These are phyloP conservation scores for Penicillium sp. DNA, from an alignment of 2,329 filamentous ascomycete genomes.

Conservation along the genomic window DNA sequence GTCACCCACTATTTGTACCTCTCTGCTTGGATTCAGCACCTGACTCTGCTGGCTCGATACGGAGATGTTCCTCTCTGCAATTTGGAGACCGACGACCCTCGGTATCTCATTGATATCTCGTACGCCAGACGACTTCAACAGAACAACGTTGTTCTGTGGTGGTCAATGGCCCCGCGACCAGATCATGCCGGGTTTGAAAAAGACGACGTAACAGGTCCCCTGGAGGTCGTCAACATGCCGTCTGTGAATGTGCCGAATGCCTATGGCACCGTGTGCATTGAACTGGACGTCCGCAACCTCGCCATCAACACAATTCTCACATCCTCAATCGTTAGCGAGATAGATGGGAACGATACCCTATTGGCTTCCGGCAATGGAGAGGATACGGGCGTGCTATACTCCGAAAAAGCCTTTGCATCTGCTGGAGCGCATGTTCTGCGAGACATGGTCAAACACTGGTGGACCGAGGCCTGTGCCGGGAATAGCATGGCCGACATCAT, in stretches of 20 bases:
- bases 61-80: constrained; percentile 95
- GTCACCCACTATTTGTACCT: constrained; percentile 89
- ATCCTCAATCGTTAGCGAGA: constrained; percentile 92
- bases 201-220: constrained; percentile 78
- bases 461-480: constrained; percentile 86
- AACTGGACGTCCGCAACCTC: constrained; percentile 88
- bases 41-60: constrained; percentile 84
- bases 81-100: constrained; percentile 87
- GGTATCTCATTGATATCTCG: constrained; percentile 92
- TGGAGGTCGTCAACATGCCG: constrained; percentile 89
- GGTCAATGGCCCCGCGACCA: constrained; percentile 81
- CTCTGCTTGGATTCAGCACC: constrained; percentile 87
- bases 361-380: constrained; percentile 73
- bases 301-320: constrained; percentile 98
- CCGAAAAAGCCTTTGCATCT: constrained; percentile 89
- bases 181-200: constrained; percentile 96
- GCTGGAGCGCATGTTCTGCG: constrained; percentile 86
- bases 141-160: constrained; percentile 95
- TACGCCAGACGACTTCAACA: constrained; percentile 88
- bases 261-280: constrained; percentile 94
- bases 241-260: constrained; percentile 90
- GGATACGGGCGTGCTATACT: constrained; percentile 69
- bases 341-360: constrained; percentile 83
- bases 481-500: constrained; percentile 96
- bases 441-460: constrained; percentile 99